These are phyloP conservation scores for Centaurea solstitialis DNA, from an alignment of 129 eudicot species.

Conservation along the genomic window DNA sequence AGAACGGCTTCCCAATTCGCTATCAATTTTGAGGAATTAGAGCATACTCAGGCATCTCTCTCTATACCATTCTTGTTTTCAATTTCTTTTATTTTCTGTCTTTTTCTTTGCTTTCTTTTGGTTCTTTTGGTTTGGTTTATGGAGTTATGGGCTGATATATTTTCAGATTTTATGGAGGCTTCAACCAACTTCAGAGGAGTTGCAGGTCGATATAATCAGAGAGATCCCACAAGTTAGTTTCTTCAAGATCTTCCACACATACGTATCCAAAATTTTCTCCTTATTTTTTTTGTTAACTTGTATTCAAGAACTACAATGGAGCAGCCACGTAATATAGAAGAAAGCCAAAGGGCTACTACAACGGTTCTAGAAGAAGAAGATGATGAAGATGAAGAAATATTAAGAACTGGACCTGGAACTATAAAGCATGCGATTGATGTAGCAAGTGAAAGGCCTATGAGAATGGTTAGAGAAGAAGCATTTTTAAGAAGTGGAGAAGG, in stretches of 20 bases:
- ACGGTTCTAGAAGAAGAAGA: slow-evolving; percentile 1
- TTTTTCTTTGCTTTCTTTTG: not conserved
- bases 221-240: slow-evolving; percentile 39
- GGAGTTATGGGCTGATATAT: not conserved
- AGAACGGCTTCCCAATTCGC: slow-evolving; percentile 27
- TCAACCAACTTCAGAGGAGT: slow-evolving; percentile 49
- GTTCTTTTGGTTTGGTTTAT: not conserved
- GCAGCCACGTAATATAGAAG: slow-evolving; percentile 26
- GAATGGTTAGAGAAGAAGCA: not conserved
- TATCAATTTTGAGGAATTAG: slow-evolving; percentile 43
- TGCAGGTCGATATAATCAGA: slow-evolving; percentile 37
- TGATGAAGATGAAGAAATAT: not conserved
- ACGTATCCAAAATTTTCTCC: not conserved
- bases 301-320: slow-evolving; percentile 24
- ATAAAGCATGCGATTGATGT: slow-evolving; percentile 10
- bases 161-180: slow-evolving; percentile 56
- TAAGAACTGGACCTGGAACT: not conserved
- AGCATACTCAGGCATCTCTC: slow-evolving; percentile 39
- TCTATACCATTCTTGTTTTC: not conserved
- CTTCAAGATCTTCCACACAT: not conserved
- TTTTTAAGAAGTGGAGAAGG: not conserved
- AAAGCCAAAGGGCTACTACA: slow-evolving; percentile 3
- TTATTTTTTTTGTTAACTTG: not conserved
- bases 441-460: not conserved
- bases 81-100: too few species aligned